Conservation (phyloP, 2,329 filamentous ascomycete species). For the Alternaria novae-zelandiae region DNA sequence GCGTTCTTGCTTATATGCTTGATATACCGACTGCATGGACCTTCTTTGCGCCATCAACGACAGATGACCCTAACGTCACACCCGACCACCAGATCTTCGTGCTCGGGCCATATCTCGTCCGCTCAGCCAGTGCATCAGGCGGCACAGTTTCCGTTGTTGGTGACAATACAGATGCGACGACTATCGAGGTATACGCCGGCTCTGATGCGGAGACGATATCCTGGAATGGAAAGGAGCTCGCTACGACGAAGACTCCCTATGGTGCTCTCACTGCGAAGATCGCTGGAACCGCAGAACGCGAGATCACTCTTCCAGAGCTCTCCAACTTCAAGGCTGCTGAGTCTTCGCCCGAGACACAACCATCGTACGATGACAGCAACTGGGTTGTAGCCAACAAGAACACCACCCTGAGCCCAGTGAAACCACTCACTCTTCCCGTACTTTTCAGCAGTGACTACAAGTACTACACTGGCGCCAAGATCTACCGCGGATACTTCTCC, state of each 20-base stretch:
- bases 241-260: conserved; percentile 50
- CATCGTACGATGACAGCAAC: conserved; percentile 58
- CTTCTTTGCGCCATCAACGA: conserved; percentile 62
- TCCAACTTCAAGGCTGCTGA: conserved; percentile 58
- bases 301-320: conserved; percentile 54
- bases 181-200: conserved; percentile 48
- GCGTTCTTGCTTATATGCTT: conserved; percentile 59
- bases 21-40: conserved; percentile 62
- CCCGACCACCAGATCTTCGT: conserved; percentile 53
- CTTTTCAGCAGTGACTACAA: conserved; percentile 63
- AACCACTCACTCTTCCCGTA: conserved; percentile 59
- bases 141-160: conserved; percentile 58
- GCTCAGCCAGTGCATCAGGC: conserved; percentile 49
- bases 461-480: conserved; percentile 59
- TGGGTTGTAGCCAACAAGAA: conserved; percentile 61
- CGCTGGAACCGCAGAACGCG: conserved; percentile 48
- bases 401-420: conserved; percentile 53
- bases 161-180: conserved; percentile 50
- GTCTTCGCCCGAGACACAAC: conserved; percentile 57
- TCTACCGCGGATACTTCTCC: conserved; percentile 62
- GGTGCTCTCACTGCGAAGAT: conserved; percentile 54
- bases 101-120: conserved; percentile 37
- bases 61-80: conserved; percentile 52
- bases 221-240: conserved; percentile 57
- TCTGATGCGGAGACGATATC: conserved; percentile 38